Conservation (phyloP, 495 filamentous ascomycete genomes). For the Xylaria nigripes region DNA sequence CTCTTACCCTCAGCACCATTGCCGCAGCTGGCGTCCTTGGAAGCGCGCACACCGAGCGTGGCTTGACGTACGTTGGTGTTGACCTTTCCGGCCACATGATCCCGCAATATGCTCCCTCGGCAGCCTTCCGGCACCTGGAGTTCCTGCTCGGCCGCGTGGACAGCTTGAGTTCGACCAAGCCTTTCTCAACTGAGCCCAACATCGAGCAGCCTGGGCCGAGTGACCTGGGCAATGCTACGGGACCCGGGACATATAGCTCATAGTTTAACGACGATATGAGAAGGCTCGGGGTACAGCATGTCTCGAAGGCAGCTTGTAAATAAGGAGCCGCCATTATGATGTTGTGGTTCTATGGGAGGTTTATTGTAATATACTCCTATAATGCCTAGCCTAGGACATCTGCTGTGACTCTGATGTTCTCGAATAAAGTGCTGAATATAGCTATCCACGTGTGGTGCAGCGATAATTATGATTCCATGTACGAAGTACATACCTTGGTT, state of each 20-base stretch:
- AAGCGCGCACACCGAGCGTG: conserved; percentile 29
- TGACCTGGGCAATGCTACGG: conserved; percentile 26
- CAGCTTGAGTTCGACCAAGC: conserved; percentile 22
- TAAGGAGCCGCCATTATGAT: no score
- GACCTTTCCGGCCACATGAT: conserved; percentile 30
- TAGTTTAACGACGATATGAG: neutral
- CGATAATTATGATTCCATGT: no score
- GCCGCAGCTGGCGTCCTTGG: conserved; percentile 29
- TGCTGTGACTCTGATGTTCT: no score
- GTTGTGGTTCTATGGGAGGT: no score
- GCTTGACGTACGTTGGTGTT: conserved; percentile 30
- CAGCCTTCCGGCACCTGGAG: conserved; percentile 31
- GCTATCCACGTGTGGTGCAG: no score
- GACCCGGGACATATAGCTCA: conserved; percentile 12
- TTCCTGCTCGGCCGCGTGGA: conserved; percentile 30
- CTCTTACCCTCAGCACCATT: conserved; percentile 10
- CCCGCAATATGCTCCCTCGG: conserved; percentile 28
- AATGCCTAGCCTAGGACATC: no score
- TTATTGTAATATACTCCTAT: no score
- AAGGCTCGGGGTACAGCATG: neutral
- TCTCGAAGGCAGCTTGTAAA: no score
- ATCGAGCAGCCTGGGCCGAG: conserved; percentile 15
- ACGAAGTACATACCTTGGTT: no score
- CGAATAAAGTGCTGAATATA: no score
- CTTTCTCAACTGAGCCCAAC: conserved; percentile 25